Evolutionary conservation across 148 eudicot genomes (phyloP).

Genomic region (Rhododendron henanense): DNA sequence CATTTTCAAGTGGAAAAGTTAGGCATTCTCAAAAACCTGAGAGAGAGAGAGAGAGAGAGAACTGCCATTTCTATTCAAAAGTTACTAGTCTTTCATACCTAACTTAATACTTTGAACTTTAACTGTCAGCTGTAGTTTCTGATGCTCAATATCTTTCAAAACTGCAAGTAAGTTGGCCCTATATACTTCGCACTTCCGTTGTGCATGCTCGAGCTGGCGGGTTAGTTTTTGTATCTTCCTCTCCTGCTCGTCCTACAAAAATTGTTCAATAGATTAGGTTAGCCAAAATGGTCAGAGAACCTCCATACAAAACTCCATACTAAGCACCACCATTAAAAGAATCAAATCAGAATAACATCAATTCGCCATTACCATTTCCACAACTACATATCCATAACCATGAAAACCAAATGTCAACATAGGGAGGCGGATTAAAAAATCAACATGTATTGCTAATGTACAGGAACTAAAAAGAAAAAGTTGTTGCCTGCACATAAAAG

Average conservation of each 20-base stretch:
- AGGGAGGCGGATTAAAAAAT: neutral
- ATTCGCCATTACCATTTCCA: neutral
- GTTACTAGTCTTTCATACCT: slow-evolving; percentile 41
- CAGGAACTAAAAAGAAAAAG: neutral
- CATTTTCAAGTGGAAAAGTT: neutral
- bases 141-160: slow-evolving; percentile 65
- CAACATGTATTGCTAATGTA: neutral
- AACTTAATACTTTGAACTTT: slow-evolving; percentile 63
- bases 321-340: neutral
- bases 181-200: slow-evolving; percentile 61
- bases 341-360: neutral
- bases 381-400: neutral
- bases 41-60: neutral
- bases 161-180: slow-evolving; percentile 54
- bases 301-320: neutral
- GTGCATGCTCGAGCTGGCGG: slow-evolving; percentile 45
- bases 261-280: slow-evolving; percentile 8
- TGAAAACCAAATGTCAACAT: neutral
- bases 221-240: slow-evolving; percentile 53
- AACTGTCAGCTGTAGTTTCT: slow-evolving; percentile 51
- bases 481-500: neutral
- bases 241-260: slow-evolving; percentile 60
- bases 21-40: neutral
- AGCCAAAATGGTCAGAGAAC: neutral
- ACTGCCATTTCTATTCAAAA: neutral